Evolutionary conservation across 208 protist species (phyloP).

Genomic region (Acanthamoeba quina): DNA sequence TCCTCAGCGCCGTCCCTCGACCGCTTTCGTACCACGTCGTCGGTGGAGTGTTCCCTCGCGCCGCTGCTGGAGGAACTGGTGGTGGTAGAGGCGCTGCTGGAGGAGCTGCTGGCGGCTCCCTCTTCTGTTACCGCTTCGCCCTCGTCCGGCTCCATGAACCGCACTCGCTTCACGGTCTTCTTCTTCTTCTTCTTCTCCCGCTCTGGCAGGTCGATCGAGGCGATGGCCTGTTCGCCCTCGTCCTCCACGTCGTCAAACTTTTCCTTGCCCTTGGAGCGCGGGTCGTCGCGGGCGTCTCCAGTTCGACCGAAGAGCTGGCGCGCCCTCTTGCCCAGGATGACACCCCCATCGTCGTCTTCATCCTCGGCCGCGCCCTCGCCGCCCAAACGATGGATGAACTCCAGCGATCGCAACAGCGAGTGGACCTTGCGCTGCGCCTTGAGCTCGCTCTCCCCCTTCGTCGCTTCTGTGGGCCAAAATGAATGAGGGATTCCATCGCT

Average conservation of each 20-base stretch:
- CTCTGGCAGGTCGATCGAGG: background rate
- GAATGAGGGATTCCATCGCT: background rate
- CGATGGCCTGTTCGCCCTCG: background rate
- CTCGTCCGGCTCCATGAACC: background rate
- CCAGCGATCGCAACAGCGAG: background rate
- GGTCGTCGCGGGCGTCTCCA: background rate
- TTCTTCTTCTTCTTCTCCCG: background rate
- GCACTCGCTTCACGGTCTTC: background rate
- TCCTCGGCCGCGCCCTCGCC: background rate
- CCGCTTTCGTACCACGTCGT: background rate
- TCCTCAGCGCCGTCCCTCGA: background rate
- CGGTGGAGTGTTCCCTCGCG: too few relatives aligned
- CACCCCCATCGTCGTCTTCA: background rate
- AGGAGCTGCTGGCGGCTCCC: too few relatives aligned
- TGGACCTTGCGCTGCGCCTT: conserved; percentile 66
- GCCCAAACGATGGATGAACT: background rate
- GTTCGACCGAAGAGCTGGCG: background rate
- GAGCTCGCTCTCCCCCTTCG: conserved; percentile 33
- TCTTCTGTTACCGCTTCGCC: background rate
- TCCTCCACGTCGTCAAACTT: background rate
- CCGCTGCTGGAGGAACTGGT: background rate
- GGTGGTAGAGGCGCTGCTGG: too few relatives aligned
- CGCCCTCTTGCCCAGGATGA: background rate
- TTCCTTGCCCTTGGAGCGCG: conserved; percentile 1
- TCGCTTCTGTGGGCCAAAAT: background rate